Conservation (phyloP, 345 rosid genomes). For the Brassica incana region DNA sequence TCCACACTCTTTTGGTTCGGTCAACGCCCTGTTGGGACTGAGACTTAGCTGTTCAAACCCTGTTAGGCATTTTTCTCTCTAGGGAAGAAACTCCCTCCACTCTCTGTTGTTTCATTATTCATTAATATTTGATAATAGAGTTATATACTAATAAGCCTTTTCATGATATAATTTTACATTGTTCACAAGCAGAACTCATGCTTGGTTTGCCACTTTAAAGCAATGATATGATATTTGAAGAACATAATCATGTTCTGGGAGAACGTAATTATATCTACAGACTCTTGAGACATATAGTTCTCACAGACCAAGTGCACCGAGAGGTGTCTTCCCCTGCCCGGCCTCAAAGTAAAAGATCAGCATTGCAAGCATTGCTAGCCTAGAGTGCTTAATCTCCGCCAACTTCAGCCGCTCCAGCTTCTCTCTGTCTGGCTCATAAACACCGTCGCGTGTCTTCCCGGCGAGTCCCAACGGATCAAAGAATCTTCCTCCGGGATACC, state of each 20-base stretch:
- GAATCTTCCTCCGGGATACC: constrained; percentile 95
- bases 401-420: constrained; percentile 86
- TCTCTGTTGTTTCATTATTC: neutral
- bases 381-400: constrained; percentile 97
- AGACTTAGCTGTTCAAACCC: constrained; percentile 21
- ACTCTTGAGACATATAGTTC: constrained; percentile 23
- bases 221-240: constrained; percentile 20
- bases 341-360: constrained; percentile 93
- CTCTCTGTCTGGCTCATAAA: constrained; percentile 69
- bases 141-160: constrained; percentile 5
- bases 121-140: constrained; percentile 15
- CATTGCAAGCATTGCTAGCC: constrained; percentile 95
- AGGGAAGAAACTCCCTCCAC: constrained; percentile 10
- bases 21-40: neutral
- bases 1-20: constrained; percentile 17
- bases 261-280: constrained; percentile 38
- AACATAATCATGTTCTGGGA: constrained; percentile 22
- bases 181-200: neutral
- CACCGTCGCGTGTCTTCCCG: constrained; percentile 65
- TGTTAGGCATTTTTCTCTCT: constrained; percentile 11
- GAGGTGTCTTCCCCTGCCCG: constrained; percentile 96
- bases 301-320: constrained; percentile 91
- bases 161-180: constrained; percentile 12
- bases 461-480: constrained; percentile 82
- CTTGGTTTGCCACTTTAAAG: neutral